A percentile compares a stretch with the other conserved stretches of the same genome.
Conservation (phyloP, 2,329 filamentous ascomycete species). For the Colletotrichum simmondsii region DNA sequence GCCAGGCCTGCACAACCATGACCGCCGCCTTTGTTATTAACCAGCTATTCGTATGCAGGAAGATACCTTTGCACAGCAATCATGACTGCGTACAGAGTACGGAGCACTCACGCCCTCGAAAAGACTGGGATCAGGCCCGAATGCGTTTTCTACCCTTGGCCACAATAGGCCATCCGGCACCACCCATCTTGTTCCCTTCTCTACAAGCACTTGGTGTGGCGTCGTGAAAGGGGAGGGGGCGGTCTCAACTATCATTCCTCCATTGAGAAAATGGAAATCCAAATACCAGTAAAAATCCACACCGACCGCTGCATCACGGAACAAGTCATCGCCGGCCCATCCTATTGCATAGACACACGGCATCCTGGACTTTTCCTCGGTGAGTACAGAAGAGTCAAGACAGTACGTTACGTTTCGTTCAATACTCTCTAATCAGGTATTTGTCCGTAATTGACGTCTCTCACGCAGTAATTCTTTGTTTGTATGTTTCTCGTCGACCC, state of each 20-base stretch:
- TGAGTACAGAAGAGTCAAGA: not conserved
- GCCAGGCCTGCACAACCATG: not conserved
- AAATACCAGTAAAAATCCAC: conserved; percentile 21
- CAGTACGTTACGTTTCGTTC: not conserved
- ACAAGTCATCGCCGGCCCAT: conserved; percentile 10
- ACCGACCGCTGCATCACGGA: not conserved
- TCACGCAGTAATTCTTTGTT: conserved; percentile 8
- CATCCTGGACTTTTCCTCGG: conserved; percentile 7
- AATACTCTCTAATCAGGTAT: not conserved
- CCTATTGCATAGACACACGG: not conserved
- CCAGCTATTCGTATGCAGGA: not conserved
- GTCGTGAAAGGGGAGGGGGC: conserved; percentile 17
- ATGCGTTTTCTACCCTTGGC: not conserved
- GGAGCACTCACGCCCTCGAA: not conserved
- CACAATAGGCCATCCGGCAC: not conserved
- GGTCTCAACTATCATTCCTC: conserved; percentile 26
- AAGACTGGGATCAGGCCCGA: conserved; percentile 16
- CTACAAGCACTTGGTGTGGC: not conserved
- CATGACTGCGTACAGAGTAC: not conserved
- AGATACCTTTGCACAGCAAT: not conserved
- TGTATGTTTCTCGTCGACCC: not conserved
- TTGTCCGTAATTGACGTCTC: conserved; percentile 10
- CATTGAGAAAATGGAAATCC: conserved; percentile 7
- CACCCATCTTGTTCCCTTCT: not conserved
- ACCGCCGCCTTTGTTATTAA: not conserved